These are phyloP conservation scores for Coprinellus micaceus DNA, from an alignment of 768 basidiomycete species.

Conservation along the genomic window DNA sequence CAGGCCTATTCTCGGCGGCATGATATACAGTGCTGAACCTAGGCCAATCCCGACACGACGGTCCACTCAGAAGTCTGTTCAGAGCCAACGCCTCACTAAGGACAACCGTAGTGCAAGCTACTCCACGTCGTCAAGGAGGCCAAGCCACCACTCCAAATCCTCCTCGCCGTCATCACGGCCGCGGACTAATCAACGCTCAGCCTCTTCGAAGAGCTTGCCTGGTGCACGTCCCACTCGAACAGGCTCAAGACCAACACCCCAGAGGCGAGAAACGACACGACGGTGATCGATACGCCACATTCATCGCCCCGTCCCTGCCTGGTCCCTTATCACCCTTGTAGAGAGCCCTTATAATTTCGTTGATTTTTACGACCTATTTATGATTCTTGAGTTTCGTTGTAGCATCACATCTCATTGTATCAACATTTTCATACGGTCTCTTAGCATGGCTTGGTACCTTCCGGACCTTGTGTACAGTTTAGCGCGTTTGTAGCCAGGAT, in stretches of 20 bases:
- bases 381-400: not conserved
- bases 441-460: not conserved
- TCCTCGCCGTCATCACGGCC: not conserved
- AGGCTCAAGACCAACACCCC: not conserved
- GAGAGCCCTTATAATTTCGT: too few relatives aligned
- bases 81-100: constrained; percentile 2
- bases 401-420: not conserved
- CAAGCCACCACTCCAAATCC: not conserved
- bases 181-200: not conserved
- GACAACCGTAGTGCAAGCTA: constrained; percentile 8
- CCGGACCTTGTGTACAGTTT: not conserved
- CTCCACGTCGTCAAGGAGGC: constrained; percentile 4
- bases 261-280: not conserved
- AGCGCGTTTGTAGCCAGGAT: not conserved
- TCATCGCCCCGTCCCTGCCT: too few relatives aligned
- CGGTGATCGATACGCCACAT: not conserved
- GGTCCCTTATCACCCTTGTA: too few relatives aligned
- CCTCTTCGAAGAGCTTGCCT: constrained; percentile 6
- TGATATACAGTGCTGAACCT: constrained; percentile 13
- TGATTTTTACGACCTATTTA: not conserved
- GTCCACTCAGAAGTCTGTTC: not conserved
- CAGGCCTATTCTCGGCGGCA: constrained; percentile 6
- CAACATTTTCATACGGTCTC: not conserved
- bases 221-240: not conserved
- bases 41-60: not conserved